phyloP scores from a whole-genome alignment of 1,284 basidiomycete genomes.

The Melampsora larici-populina region DNA sequence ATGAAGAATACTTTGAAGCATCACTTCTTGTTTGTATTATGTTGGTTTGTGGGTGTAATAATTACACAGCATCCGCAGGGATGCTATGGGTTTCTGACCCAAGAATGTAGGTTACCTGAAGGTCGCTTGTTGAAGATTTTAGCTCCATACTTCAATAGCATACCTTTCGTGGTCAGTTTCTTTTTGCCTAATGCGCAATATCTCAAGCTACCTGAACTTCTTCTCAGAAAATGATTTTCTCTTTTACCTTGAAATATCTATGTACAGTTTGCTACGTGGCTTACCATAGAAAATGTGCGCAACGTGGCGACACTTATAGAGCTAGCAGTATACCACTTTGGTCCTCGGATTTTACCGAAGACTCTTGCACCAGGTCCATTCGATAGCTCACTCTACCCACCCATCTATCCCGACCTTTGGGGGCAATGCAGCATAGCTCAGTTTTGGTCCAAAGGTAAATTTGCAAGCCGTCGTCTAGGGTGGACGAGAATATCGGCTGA shows the following conservation, averaged over 20 bases:
- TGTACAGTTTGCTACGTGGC: conserved; percentile 20
- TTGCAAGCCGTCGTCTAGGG: neutral
- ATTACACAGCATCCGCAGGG: conserved; percentile 24
- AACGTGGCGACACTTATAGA: conserved; percentile 18
- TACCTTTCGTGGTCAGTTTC: neutral
- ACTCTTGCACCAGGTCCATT: conserved; percentile 37
- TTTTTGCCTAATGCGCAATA: neutral
- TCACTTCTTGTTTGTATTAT: conserved; percentile 16
- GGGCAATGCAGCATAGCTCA: conserved; percentile 6
- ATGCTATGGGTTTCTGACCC: conserved; percentile 13
- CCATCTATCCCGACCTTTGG: conserved; percentile 19
- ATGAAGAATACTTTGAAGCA: conserved; percentile 5
- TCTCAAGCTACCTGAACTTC: no score
- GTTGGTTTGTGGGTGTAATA: conserved; percentile 5
- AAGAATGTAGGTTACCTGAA: neutral
- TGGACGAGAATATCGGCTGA: neutral
- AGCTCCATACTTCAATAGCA: neutral
- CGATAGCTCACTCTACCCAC: conserved; percentile 33
- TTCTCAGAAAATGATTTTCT: neutral
- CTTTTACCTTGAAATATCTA: no score
- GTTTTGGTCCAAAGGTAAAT: conserved; percentile 41
- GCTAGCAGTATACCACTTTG: conserved; percentile 21
- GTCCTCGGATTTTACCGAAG: conserved; percentile 23
- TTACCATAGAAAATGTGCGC: conserved; percentile 4
- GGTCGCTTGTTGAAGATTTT: neutral